Base-by-base conservation (phyloP, 345 rosid genomes). In the Reutealis trisperma region DNA sequence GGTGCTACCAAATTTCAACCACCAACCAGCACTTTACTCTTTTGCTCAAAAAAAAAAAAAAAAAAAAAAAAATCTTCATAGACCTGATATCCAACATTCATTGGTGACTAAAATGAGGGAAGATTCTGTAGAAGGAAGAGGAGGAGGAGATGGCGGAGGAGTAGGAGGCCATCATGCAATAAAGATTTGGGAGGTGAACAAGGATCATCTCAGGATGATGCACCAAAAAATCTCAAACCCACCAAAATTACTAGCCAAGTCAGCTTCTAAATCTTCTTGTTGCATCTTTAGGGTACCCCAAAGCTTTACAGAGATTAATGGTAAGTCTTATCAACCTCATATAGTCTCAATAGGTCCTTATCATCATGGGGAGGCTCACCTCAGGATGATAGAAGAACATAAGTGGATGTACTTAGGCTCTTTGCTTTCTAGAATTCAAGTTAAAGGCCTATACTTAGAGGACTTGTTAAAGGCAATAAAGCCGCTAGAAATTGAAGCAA, bases 321-420 rank as follows among this genome's bases (percentile, higher is more conserved):
- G 90, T 19, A 82, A 64, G 84, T 85, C 80, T 60, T 93, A 93
- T 37, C 86, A 83, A 71, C 96, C 98, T 18, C 89, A 85, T 14
- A 86, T 89, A 10, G 93, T 91, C 76, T 91, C 98, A 1, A 77
- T 93, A 0, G 98, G 98, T 6, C 98, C 98, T 1, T 90, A 86
- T 71, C 96, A 93, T 85, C 79, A 81, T 4, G 90, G 89, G 16
- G 57, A 88, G 47, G 49, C 77, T 0, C 83, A 85, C 1, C 86
- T 91, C 24, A 60, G 67, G 55, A 91, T 93, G 91, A 90, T 93
- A 24, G 90, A 93, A 73, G 94, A 93, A 80, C 98, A 93, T 81
- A 93, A 93, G 72, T 93, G 98, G 94, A 80, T 77, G 21, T 93
- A 91, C 76, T 70, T 93, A 19, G 85, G 90, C 21, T 67, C 76